These are phyloP conservation scores for Verticillium zaregamsianum DNA, from an alignment of 2,329 filamentous ascomycete genomes.

Conservation along the genomic window DNA sequence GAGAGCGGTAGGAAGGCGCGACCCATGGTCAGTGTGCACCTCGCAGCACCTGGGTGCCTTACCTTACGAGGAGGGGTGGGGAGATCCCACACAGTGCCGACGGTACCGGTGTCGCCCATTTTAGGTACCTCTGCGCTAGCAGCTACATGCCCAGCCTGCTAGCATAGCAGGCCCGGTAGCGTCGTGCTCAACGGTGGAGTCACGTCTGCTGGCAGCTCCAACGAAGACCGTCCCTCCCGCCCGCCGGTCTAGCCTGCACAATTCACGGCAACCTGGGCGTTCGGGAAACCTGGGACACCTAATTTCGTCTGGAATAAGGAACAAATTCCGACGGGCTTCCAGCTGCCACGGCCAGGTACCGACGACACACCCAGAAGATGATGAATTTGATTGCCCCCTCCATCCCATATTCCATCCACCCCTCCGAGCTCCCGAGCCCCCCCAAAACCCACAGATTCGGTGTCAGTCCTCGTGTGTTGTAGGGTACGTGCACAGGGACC, in stretches of 20 bases:
- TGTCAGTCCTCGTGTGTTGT: background rate
- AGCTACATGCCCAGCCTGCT: background rate
- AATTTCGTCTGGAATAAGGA: background rate
- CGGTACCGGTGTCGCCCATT: background rate
- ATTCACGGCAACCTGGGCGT: background rate
- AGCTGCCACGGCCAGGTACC: background rate
- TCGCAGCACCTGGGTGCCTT: too few relatives aligned
- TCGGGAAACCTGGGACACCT: background rate
- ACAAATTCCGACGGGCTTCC: background rate
- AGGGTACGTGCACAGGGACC: background rate
- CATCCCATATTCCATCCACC: background rate
- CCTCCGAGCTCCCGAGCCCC: background rate
- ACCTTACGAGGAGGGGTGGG: background rate
- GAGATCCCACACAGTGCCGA: background rate
- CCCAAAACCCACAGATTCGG: background rate
- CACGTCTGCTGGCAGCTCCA: background rate
- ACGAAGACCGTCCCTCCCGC: background rate
- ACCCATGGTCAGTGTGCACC: background rate
- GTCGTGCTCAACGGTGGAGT: background rate
- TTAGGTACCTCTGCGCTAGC: background rate
- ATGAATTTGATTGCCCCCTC: background rate
- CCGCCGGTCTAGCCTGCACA: background rate
- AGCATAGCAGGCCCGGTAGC: background rate
- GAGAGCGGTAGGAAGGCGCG: background rate
- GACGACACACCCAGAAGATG: background rate